Evolutionary conservation across 2,329 filamentous ascomycete species (phyloP), one percentile per base, ranked within the genome.

Genomic region (Phaeosphaeriaceae sp.): DNA sequence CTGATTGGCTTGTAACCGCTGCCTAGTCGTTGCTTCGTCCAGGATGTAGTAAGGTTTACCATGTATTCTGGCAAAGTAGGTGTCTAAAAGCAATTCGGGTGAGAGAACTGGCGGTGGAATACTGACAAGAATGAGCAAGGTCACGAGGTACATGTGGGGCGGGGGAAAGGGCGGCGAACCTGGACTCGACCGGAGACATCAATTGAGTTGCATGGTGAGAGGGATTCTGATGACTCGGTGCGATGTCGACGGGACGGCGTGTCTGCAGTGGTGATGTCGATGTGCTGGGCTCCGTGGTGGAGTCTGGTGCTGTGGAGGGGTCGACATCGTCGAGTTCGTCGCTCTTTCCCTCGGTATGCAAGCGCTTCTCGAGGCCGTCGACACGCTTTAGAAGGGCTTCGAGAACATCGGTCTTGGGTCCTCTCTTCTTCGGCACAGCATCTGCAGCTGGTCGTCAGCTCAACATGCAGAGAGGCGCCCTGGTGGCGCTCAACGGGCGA

Each of bases 321-420:
- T 72, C 69, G 21, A 60, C 43, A 30, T 77, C 72, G 28, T 70
- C 58, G 19, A 72, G 67, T 52, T 74, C 75, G 28, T 83, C 79
- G 22, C 83, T 82, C 72, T 82, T 80, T 58, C 77, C 78, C 61
- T 82, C 80, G 28, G 82, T 78, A 73, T 92, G 91, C 42, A 96
- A 82, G 62, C 89, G 88, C 72, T 91, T 92, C 76, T 96, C 92
- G 52, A 96, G 81, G 1, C 92, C 92, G 75, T 96, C 93, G 1
- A 96, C 92, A 54, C 93, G 86, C 77, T 94, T 96, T 59, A 96
- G 74, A 9, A 96, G 81, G 1, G 93, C 92, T 76, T 96, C 93
- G 30, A 96, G 82, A 4, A 96, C 91, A 75, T 97, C 93, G 26
- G 92, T 96, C 79, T 97, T 97, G 2, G 93, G 93, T 0, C 93